Evolutionary conservation across 83 land plant species (phyloP), one percentile per base, ranked within the genome.

Genomic region (Thuja plicata): DNA sequence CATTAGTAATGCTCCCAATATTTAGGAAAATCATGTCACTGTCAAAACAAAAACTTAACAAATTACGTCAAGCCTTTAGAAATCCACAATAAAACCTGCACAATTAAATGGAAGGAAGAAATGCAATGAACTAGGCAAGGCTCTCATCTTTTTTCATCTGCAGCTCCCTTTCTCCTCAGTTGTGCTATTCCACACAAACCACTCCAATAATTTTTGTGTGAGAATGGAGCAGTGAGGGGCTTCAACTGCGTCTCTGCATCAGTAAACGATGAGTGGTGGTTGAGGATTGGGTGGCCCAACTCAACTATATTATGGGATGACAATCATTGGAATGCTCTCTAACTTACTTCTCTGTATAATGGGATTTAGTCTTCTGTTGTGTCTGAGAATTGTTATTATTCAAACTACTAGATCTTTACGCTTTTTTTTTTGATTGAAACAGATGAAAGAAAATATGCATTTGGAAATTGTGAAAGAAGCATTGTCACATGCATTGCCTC

Each of bases 391-490:
- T 37, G 38, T 46, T 54, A 5, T 34, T 87, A 8, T 66, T 52
- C 41, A 82, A 82, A 82, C n/a, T 35, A 66, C 30, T 70, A 30
- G 3, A 86, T 86, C 3, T 57, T 85, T 85, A 86, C 21, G 52
- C 37, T 2, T 8, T 52, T 17, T n/a, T 34, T 86, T 87, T 35
- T 86, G 40, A 37, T 15, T 89, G 46, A 73, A 46, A 57, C 91
- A 92, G 95, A 92, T 93, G 94, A 93, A 93, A 60, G 94, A 92
- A 89, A 91, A 81, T 55, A 86, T 89, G 80, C 90, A 92, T 73
- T 81, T 93, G 71, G 62, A 62, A 52, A 60, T 85, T 41, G 71
- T 93, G 35, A 78, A 71, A 55, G 89, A 91, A 74, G 92, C 89
- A 24, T 88, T 93, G 48, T 74, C 73, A 76, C 82, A 46, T 76